Percentiles rank a stretch among this genome's conserved stretches.
Evolutionary conservation across 1,284 basidiomycete genomes (phyloP).

Genomic region (Cryptococcus sp.): DNA sequence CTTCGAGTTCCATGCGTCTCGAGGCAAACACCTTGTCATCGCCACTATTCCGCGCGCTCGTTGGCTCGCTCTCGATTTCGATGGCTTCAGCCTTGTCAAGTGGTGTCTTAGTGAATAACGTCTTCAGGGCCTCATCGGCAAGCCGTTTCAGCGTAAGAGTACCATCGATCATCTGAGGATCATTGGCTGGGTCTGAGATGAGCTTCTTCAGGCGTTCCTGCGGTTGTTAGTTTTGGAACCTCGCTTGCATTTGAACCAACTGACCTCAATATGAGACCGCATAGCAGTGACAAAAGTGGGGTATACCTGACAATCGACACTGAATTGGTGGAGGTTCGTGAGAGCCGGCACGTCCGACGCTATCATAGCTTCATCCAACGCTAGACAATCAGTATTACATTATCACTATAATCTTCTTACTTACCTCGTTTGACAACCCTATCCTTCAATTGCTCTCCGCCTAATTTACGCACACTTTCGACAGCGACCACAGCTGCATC

Average conservation of each 20-base stretch:
- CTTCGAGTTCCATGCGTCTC: slow-evolving; percentile 32
- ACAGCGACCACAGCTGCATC: slow-evolving; percentile 16
- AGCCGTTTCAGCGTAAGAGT: slow-evolving; percentile 68
- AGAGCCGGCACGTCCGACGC: slow-evolving; percentile 54
- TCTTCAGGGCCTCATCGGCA: slow-evolving; percentile 54
- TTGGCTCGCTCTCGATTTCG: not conserved
- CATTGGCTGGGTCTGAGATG: slow-evolving; percentile 56
- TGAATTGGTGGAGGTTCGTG: slow-evolving; percentile 60
- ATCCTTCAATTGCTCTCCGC: slow-evolving; percentile 16
- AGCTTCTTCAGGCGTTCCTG: slow-evolving; percentile 47
- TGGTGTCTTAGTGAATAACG: slow-evolving; percentile 47
- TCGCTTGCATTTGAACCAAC: not conserved
- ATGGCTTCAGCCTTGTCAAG: not conserved
- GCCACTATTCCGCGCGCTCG: not conserved
- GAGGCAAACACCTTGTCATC: not conserved
- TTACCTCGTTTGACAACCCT: slow-evolving; percentile 22
- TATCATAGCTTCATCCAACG: slow-evolving; percentile 58
- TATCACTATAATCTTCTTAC: slow-evolving; percentile 52
- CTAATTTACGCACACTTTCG: slow-evolving; percentile 12
- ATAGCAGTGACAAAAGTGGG: slow-evolving; percentile 61
- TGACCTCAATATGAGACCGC: slow-evolving; percentile 53
- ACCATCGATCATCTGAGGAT: slow-evolving; percentile 64
- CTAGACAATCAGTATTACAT: slow-evolving; percentile 43
- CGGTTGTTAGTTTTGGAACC: not conserved
- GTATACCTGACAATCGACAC: slow-evolving; percentile 58